Conservation (phyloP, 768 basidiomycete genomes). For the Coprinellus micaceus region DNA sequence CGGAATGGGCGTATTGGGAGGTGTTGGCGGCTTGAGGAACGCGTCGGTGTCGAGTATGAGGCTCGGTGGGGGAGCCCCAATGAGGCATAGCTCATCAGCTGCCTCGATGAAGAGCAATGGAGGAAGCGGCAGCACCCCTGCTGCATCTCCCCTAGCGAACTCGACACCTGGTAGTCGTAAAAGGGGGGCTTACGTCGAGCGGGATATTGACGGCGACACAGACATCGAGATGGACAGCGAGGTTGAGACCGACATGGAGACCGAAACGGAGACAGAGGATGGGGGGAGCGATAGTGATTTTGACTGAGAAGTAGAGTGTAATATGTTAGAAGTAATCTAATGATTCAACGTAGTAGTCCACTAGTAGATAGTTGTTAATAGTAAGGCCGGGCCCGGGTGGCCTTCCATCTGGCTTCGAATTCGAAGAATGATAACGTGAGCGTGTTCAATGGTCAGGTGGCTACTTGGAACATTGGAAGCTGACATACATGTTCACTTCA, state of each 20-base stretch:
- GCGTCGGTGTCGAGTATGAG: constrained; percentile 5
- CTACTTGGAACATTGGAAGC: too few species aligned
- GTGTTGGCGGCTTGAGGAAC: constrained; percentile 23
- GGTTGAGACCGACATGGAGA: constrained; percentile 8
- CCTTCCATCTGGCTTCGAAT: too few species aligned
- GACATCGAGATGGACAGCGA: constrained; percentile 8
- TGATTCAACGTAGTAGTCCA: too few species aligned
- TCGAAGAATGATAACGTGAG: too few species aligned
- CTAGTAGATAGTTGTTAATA: too few species aligned
- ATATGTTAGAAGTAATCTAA: not conserved
- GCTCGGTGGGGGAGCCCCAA: not conserved
- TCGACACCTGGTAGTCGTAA: not conserved
- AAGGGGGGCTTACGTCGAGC: not conserved
- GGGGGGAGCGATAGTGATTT: constrained; percentile 22
- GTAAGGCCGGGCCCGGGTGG: too few species aligned
- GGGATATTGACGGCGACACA: constrained; percentile 6
- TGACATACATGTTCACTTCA: too few species aligned
- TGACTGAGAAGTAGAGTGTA: constrained; percentile 14
- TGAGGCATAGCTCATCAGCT: not conserved
- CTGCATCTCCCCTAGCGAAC: too few species aligned
- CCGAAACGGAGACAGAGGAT: constrained; percentile 17
- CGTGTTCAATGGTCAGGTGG: too few species aligned
- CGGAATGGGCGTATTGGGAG: constrained; percentile 61
- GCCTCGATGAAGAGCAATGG: not conserved
- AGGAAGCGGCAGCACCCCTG: not conserved